Percentiles rank a stretch among this genome's conserved stretches.
Conservation (phyloP, 2,329 filamentous ascomycete genomes). For the Incumbomyces lentus region DNA sequence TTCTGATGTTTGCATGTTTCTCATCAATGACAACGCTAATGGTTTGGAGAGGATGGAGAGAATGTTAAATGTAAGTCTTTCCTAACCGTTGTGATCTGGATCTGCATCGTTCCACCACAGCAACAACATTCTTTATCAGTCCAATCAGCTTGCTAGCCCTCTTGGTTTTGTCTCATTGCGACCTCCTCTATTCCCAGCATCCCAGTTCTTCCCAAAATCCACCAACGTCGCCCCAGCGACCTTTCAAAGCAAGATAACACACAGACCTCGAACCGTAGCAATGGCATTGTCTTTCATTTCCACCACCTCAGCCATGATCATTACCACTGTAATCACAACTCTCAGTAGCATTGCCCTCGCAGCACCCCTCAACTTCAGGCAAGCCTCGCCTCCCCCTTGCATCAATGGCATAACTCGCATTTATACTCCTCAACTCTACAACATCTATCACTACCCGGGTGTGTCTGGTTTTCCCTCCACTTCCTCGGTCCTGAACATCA, state of each 20-base stretch:
- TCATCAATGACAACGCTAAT: too few species aligned
- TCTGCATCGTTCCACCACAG: too few species aligned
- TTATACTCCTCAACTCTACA: constrained; percentile 1
- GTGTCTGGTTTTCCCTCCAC: not conserved
- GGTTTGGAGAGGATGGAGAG: too few species aligned
- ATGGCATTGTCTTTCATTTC: not conserved
- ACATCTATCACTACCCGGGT: constrained; percentile 5
- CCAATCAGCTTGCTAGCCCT: too few species aligned
- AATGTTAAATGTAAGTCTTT: too few species aligned
- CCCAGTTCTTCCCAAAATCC: too few species aligned
- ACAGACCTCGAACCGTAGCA: not conserved
- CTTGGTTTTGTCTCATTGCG: too few species aligned
- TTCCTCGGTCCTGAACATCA: constrained; percentile 1
- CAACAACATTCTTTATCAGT: too few species aligned
- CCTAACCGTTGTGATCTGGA: too few species aligned
- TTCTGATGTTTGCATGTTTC: too few species aligned
- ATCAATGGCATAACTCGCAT: not conserved
- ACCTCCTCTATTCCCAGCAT: too few species aligned
- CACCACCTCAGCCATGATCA: not conserved
- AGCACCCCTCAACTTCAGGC: constrained; percentile 2
- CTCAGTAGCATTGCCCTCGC: constrained; percentile 1
- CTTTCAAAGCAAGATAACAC: not conserved
- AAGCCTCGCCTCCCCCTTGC: not conserved
- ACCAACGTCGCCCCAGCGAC: too few species aligned
- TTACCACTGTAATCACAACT: not conserved